phyloP scores from a whole-genome alignment of 331 rosid species.

The Quercus lobata region DNA sequence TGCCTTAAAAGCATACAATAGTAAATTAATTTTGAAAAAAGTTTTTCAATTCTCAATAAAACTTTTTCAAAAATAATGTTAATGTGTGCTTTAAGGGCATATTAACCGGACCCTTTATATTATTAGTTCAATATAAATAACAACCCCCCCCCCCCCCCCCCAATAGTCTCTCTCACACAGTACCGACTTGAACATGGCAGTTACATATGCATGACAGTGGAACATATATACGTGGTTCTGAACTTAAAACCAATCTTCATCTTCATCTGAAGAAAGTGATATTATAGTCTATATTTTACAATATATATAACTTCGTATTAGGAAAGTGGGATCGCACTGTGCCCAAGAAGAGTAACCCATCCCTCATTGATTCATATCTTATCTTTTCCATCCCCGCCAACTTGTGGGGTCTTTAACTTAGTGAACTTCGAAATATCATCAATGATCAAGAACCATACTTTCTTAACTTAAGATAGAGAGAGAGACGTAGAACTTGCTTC shows the following conservation, averaged over 20 bases:
- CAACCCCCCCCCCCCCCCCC: no score
- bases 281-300: conserved; percentile 3
- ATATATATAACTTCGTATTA: conserved; percentile 26
- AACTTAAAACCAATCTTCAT: not conserved
- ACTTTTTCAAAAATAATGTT: no score
- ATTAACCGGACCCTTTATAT: no score
- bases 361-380: conserved; percentile 43
- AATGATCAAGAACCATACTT: conserved; percentile 28
- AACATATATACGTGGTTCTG: conserved; percentile 11
- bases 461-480: conserved; percentile 23
- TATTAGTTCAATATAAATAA: not conserved
- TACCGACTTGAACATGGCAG: not conserved
- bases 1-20: no score
- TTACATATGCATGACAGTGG: not conserved
- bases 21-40: no score
- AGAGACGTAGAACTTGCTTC: conserved; percentile 7
- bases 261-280: conserved; percentile 15
- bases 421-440: conserved; percentile 49
- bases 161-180: not conserved
- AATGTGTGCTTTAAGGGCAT: no score
- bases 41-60: no score
- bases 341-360: conserved; percentile 64
- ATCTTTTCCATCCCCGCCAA: conserved; percentile 48
- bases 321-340: conserved; percentile 58
- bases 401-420: conserved; percentile 57